Percentiles rank a stretch among this genome's conserved stretches.
phyloP scores from a whole-genome alignment of 306 rosid species.

The Inga oerstediana region DNA sequence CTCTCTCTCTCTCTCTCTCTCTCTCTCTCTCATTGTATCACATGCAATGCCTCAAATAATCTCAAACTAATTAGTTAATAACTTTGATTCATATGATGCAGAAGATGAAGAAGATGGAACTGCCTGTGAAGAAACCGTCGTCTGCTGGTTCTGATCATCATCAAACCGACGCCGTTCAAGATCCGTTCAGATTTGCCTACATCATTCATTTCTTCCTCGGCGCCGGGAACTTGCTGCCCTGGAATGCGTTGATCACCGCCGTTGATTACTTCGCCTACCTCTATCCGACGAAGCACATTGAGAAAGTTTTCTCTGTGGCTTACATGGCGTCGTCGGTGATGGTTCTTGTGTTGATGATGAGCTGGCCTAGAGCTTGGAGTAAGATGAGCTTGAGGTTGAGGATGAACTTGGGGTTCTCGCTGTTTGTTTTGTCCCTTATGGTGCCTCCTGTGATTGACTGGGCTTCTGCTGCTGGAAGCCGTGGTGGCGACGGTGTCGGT shows the following conservation, averaged over 20 bases:
- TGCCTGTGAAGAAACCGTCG: conserved; percentile 36
- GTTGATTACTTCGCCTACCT: conserved; percentile 84
- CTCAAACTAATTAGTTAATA: neutral
- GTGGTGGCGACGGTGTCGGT: conserved; percentile 14
- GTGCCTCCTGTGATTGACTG: conserved; percentile 72
- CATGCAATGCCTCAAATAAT: neutral
- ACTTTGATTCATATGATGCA: neutral
- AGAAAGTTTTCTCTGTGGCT: conserved; percentile 86
- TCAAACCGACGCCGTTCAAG: conserved; percentile 56
- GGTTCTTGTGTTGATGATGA: conserved; percentile 61
- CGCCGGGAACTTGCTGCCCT: conserved; percentile 88
- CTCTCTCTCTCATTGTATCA: neutral
- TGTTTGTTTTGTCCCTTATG: conserved; percentile 68
- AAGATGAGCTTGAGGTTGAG: conserved; percentile 56
- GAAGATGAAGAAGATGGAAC: conserved; percentile 47
- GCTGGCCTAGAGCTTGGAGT: conserved; percentile 64
- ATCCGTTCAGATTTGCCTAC: conserved; percentile 70
- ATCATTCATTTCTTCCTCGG: conserved; percentile 87
- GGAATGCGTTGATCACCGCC: conserved; percentile 97
- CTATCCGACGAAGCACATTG: conserved; percentile 72
- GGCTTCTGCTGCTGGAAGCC: conserved; percentile 29
- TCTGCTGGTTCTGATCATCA: conserved; percentile 27
- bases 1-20: conserved; percentile 18
- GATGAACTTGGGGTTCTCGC: conserved; percentile 62
- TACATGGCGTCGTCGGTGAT: conserved; percentile 73